Evolutionary conservation across 192 early-diverging fungal genomes (phyloP).

Genomic region (Backusella psychrophila): DNA sequence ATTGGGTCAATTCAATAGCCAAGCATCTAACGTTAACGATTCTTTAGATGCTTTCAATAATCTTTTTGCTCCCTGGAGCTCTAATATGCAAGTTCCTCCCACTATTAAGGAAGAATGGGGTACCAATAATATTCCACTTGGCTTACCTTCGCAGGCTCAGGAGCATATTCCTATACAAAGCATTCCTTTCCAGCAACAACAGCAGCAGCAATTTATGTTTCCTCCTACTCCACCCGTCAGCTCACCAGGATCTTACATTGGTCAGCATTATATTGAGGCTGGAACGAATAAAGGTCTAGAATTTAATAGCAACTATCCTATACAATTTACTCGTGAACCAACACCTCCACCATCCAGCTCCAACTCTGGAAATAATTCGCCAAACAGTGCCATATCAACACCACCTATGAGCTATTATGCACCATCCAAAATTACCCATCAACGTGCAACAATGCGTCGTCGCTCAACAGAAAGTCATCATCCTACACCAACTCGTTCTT

Average conservation of each 20-base stretch:
- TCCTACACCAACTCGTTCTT: background rate
- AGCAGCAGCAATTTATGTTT: background rate
- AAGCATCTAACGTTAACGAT: background rate
- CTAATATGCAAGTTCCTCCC: background rate
- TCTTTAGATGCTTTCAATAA: constrained; percentile 1
- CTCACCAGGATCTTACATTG: background rate
- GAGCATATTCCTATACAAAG: background rate
- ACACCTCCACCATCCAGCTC: background rate
- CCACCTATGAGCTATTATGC: background rate
- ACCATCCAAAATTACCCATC: background rate
- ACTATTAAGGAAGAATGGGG: constrained; percentile 3
- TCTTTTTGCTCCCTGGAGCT: constrained; percentile 5
- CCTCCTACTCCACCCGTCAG: background rate
- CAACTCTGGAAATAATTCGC: background rate
- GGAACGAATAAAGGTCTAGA: background rate
- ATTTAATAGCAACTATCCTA: background rate
- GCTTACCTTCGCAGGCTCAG: background rate
- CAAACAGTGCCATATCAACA: background rate
- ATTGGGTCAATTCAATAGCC: background rate
- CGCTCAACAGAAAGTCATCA: background rate
- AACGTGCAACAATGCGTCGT: constrained; percentile 6
- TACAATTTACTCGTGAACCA: constrained; percentile 4
- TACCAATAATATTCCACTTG: background rate
- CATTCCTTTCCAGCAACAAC: background rate
- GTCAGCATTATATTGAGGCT: background rate